A percentile compares a stretch with the other conserved stretches of the same genome.
These are phyloP conservation scores for Cardamine occulta DNA, from an alignment of 345 rosid species.

Conservation along the genomic window DNA sequence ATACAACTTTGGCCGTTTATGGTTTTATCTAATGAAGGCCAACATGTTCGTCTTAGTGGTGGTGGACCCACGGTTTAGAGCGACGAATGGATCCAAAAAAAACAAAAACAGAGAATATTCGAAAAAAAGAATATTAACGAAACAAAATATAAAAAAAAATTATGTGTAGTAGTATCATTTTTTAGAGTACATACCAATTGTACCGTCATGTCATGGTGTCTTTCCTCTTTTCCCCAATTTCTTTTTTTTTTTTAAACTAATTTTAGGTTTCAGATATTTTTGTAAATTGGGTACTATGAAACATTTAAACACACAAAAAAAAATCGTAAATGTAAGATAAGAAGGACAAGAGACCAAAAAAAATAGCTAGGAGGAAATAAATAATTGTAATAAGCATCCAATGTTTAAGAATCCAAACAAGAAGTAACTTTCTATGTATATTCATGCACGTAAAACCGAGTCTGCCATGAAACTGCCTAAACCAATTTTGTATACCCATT, in stretches of 20 bases:
- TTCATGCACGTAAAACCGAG: constrained; percentile 10
- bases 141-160: background rate
- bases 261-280: constrained; percentile 5
- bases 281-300: constrained; percentile 23
- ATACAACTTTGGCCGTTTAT: background rate
- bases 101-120: constrained; percentile 18
- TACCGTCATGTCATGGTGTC: constrained; percentile 35
- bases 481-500: background rate
- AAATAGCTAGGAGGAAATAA: background rate
- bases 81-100: constrained; percentile 6
- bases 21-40: constrained; percentile 20
- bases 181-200: constrained; percentile 37
- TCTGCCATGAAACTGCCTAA: background rate
- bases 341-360: background rate
- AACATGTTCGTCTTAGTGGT: constrained; percentile 4
- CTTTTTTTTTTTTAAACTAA: background rate
- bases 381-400: constrained; percentile 36
- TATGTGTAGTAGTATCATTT: background rate
- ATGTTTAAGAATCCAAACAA: constrained; percentile 36
- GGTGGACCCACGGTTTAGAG: constrained; percentile 24
- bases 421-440: constrained; percentile 20
- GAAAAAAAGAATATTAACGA: constrained; percentile 13
- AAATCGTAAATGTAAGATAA: background rate
- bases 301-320: constrained; percentile 28
- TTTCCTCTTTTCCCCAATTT: constrained; percentile 14